phyloP scores from a whole-genome alignment of 2,329 filamentous ascomycete genomes.

The Ploettnerulaceae sp. region DNA sequence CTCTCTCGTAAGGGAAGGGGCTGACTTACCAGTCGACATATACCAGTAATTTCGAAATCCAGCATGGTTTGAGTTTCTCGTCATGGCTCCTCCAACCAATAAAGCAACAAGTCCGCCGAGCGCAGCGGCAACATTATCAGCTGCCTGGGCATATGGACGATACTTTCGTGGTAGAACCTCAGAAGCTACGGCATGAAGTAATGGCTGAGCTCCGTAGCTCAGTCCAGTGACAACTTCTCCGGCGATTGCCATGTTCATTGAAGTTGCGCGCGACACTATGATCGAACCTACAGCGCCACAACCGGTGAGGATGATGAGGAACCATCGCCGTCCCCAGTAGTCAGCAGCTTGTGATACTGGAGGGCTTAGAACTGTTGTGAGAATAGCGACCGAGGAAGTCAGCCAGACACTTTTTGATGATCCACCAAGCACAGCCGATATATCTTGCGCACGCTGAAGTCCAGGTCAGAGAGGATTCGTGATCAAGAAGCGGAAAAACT shows the following conservation, averaged over 20 bases:
- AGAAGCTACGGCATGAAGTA: slow-evolving; percentile 38
- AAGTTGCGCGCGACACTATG: slow-evolving; percentile 35
- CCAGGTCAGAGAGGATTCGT: not conserved
- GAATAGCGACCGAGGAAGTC: slow-evolving; percentile 35
- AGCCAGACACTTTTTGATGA: slow-evolving; percentile 33
- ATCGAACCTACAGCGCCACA: slow-evolving; percentile 36
- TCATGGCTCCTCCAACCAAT: slow-evolving; percentile 36
- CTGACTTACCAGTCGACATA: slow-evolving; percentile 25
- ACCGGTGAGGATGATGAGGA: slow-evolving; percentile 36
- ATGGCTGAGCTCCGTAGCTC: slow-evolving; percentile 37
- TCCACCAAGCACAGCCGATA: slow-evolving; percentile 6
- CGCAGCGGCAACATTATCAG: slow-evolving; percentile 31
- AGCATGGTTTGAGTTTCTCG: slow-evolving; percentile 27
- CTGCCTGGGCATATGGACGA: slow-evolving; percentile 36
- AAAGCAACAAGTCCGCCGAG: slow-evolving; percentile 34
- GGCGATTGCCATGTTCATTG: slow-evolving; percentile 37
- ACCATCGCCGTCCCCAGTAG: slow-evolving; percentile 41
- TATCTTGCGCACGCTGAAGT: slow-evolving; percentile 9
- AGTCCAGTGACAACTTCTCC: slow-evolving; percentile 37
- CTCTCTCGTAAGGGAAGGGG: no score
- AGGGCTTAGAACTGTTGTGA: slow-evolving; percentile 38
- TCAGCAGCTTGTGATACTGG: slow-evolving; percentile 39
- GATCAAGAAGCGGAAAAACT: not conserved
- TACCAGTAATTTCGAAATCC: slow-evolving; percentile 39
- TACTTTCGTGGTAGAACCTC: slow-evolving; percentile 39